Base-by-base conservation (phyloP, 2,329 filamentous ascomycete genomes). In the Neofusicoccum sp. region DNA sequence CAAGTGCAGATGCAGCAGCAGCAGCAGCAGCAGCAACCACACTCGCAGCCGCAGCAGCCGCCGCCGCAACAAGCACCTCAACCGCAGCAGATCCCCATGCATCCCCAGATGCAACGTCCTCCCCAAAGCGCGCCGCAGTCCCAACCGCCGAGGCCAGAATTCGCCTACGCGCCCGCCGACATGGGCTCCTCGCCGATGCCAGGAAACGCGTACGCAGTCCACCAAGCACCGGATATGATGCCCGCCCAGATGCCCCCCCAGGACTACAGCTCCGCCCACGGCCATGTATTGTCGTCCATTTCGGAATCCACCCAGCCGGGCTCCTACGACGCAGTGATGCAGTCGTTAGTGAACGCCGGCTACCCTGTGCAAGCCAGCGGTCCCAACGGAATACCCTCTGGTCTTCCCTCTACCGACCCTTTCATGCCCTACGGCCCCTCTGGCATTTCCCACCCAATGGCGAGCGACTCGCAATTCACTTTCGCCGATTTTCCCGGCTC, bases 121-220 rank as follows among this genome's bases (percentile, higher is more conserved):
- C 58, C 36, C 9, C 58, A 60, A 36, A 49, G 34, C 34, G 44
- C 44, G 14, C 58, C 58, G 28, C 58, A 60, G 40, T 38, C 43
- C 40, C 54, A 58, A 33, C 26, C 51, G 28, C 51, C 31, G 33
- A 33, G 36, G 12, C 51, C 51, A 2, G 47, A 51, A 7, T 60
- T 60, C 38, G 34, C 43, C 3, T 53, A 60, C 47, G 58, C n/a
- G 0, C 41, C 30, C 12, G 24, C 71, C 65, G 71, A 74, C 67
- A 71, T 75, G 63, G 74, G 71, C 65, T 69, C 72, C 51, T 67
- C 69, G 31, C 71, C 64, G 40, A 62, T 73, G 20, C 72, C 73
- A 11, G 71, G 71, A 9, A 56, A 61, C n/a, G 59, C 48, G 7
- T 61, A 56, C 49, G 59, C 59, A 7, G 59, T 61, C 20, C 45